Base-by-base conservation (phyloP, 2,329 filamentous ascomycete genomes). In the Penicillium sp. region DNA sequence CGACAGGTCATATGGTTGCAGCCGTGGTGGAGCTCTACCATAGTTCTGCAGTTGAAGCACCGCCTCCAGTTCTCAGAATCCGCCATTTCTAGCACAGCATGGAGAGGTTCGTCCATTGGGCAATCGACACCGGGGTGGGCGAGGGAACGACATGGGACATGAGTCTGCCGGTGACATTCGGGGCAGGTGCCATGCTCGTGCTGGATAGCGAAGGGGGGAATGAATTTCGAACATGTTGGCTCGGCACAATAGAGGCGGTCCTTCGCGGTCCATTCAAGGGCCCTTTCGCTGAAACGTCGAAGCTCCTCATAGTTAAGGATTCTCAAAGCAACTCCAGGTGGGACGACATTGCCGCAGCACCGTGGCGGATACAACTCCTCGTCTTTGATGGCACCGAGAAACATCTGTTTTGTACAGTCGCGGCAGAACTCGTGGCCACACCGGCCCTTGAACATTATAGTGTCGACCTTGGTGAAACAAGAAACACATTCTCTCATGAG, bases 181-280 rank as follows among this genome's bases (percentile, higher is more conserved):
- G 39, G 39, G 22, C 56, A 61, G 5, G 34, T 53, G 7, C 56
- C 57, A 6, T 41, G 41, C 13, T 55, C 51, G 6, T 54, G 3
- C 0, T 44, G 8, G 15, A 59, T 55, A 0, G 45, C 26, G 5
- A 47, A 52, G 1, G 47, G 52, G 2, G 53, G 57, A 24, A 61
- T 60, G 10, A 59, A 61, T 9, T 43, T 48, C 3, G 57, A 59
- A 21, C 57, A 61, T 5, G 22, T 58, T 12, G 51, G 51, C 1
- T 57, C 52, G 0, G 55, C 53, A 12, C 59, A 61, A 39, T 61
- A 61, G 3, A 61, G 15, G 19, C 51, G 52, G 17, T 57, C 48
- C 8, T 54, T 39, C 0, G 53, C 32, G 1, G 48, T 43, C 26
- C 50, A 59, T 45, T 59, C 56, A 9, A 55, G 17, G 5, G 47